A percentile compares a stretch with the other conserved stretches of the same genome.
Conservation (phyloP, 352 stramenopile species). For the Phytophthora constricta region DNA sequence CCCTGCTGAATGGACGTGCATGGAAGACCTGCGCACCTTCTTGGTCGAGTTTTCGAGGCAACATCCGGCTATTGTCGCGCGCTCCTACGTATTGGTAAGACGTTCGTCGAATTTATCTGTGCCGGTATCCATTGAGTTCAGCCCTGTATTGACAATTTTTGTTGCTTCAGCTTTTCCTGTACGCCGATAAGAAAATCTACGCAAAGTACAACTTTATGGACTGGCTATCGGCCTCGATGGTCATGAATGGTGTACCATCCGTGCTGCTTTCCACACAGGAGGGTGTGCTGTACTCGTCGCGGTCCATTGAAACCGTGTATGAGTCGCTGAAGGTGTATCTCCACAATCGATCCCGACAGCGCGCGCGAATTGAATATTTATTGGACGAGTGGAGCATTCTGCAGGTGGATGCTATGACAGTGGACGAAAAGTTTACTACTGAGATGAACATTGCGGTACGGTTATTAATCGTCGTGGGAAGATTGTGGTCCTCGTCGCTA, state of each 20-base stretch:
- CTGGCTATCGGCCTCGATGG: constrained; percentile 83
- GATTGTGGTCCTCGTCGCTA: neutral
- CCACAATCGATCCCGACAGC: constrained; percentile 84
- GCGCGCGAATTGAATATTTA: constrained; percentile 79
- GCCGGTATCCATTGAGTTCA: neutral
- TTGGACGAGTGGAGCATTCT: constrained; percentile 84
- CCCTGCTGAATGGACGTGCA: constrained; percentile 65
- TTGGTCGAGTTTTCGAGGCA: constrained; percentile 75
- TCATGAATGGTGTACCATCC: constrained; percentile 79
- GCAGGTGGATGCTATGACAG: constrained; percentile 68
- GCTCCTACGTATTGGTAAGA: constrained; percentile 86
- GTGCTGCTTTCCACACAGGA: constrained; percentile 88
- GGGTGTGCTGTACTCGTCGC: constrained; percentile 76
- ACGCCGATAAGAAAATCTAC: constrained; percentile 88
- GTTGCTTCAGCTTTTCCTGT: constrained; percentile 72
- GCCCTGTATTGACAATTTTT: constrained; percentile 10
- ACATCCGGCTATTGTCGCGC: constrained; percentile 71
- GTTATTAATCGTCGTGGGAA: neutral
- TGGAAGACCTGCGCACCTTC: constrained; percentile 86
- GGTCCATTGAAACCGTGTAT: constrained; percentile 83
- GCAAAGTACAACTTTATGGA: constrained; percentile 86
- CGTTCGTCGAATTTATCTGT: neutral
- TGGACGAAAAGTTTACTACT: constrained; percentile 82
- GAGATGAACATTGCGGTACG: constrained; percentile 87
- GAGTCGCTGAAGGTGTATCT: constrained; percentile 85